Evolutionary conservation across 73 alveolate genomes (phyloP).

Genomic region (Tetrahymena thermophila): DNA sequence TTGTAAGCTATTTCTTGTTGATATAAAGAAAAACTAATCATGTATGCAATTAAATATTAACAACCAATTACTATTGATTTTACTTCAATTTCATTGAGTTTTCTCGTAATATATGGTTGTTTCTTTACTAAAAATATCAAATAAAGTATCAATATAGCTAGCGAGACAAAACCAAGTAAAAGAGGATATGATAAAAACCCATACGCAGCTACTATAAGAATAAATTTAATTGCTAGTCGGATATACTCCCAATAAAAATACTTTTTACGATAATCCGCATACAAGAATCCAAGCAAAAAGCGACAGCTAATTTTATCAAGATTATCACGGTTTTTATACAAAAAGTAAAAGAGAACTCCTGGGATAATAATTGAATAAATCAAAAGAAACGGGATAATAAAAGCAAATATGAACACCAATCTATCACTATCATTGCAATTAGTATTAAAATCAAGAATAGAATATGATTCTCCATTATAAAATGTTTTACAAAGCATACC

Average conservation of each 20-base stretch:
- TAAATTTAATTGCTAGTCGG: background rate
- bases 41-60: background rate
- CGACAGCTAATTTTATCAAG: background rate
- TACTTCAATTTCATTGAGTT: background rate
- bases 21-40: background rate
- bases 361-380: background rate
- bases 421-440: background rate
- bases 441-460: background rate
- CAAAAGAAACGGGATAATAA: background rate
- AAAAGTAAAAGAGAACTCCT: background rate
- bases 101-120: background rate
- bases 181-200: background rate
- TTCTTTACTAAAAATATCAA: background rate
- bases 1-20: background rate
- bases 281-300: background rate
- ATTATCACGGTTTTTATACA: background rate
- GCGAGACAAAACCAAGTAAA: background rate
- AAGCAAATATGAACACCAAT: background rate
- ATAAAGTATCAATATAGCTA: background rate
- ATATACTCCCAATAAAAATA: background rate
- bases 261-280: background rate
- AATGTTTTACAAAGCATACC: background rate
- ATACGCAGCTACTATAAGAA: background rate
- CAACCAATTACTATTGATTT: background rate
- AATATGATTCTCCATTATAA: background rate